phyloP scores from a whole-genome alignment of 768 basidiomycete species.

The Collybiopsis confluens region DNA sequence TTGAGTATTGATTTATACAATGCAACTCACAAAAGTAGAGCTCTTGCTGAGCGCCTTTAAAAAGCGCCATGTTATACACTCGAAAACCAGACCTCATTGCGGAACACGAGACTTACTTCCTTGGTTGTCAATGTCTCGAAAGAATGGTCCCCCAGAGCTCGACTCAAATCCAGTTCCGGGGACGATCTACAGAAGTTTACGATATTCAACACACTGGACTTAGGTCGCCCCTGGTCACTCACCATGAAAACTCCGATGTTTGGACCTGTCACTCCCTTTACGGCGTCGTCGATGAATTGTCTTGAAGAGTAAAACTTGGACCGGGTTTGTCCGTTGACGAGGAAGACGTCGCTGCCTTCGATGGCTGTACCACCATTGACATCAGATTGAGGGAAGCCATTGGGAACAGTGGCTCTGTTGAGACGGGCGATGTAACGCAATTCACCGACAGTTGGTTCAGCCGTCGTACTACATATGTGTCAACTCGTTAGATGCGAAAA shows the following conservation, averaged over 20 bases:
- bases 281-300: conserved; percentile 31
- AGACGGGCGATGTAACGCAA: conserved; percentile 34
- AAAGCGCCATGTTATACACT: not conserved
- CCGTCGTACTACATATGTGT: conserved; percentile 29
- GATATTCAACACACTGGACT: not conserved
- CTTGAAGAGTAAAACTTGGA: conserved; percentile 31
- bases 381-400: conserved; percentile 22
- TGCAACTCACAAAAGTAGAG: conserved; percentile 30
- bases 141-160: conserved; percentile 27
- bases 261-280: conserved; percentile 29
- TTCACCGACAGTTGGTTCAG: conserved; percentile 32
- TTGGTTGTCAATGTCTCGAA: conserved; percentile 34
- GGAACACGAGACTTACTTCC: conserved; percentile 15
- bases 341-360: conserved; percentile 32
- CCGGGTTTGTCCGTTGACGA: conserved; percentile 25
- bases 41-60: conserved; percentile 28
- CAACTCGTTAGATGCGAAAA: not conserved
- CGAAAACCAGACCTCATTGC: not conserved
- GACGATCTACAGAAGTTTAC: conserved; percentile 22
- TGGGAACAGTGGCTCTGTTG: conserved; percentile 20
- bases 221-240: not conserved
- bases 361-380: conserved; percentile 30
- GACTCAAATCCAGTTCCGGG: conserved; percentile 29
- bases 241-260: conserved; percentile 18
- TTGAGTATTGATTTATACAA: not conserved